A percentile compares a stretch with the other conserved stretches of the same genome.
These are phyloP conservation scores for Diaporthe sp. DNA, from an alignment of 2,329 filamentous ascomycete species.

Conservation along the genomic window DNA sequence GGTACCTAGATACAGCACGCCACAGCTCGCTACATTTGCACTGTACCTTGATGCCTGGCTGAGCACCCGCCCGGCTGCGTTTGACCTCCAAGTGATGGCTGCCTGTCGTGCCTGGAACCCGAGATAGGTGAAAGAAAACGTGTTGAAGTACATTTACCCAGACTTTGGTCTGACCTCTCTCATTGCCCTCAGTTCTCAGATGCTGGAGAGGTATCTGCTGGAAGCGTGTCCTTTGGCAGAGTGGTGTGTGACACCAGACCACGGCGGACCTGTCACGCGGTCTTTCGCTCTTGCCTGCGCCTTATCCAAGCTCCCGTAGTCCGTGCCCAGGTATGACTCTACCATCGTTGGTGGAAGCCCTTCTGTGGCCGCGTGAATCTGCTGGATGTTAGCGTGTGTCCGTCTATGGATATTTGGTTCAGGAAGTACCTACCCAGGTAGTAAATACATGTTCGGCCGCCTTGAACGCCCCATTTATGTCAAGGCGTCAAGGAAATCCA, in stretches of 20 bases:
- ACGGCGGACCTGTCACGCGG: constrained; percentile 22
- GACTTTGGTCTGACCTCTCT: too few relatives aligned
- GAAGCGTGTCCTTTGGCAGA: background rate
- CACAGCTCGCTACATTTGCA: constrained; percentile 9
- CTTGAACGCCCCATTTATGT: constrained; percentile 15
- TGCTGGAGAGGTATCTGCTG: too few relatives aligned
- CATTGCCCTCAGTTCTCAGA: background rate
- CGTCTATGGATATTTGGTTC: constrained; percentile 15
- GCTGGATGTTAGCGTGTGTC: constrained; percentile 14
- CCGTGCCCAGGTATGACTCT: constrained; percentile 16
- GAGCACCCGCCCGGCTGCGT: constrained; percentile 4
- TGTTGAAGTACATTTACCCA: too few relatives aligned
- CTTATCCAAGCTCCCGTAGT: constrained; percentile 17
- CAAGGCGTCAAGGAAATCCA: constrained; percentile 10
- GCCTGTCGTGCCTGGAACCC: background rate
- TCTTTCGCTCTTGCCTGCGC: constrained; percentile 17
- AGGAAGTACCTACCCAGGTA: constrained; percentile 14
- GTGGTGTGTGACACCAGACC: constrained; percentile 18
- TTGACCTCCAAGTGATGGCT: background rate
- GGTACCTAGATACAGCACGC: background rate
- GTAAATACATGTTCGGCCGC: constrained; percentile 14
- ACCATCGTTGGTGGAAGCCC: constrained; percentile 18
- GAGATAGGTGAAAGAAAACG: background rate
- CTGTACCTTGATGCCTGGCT: constrained; percentile 2
- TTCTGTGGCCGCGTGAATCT: constrained; percentile 18